Evolutionary conservation across 441 rosid genomes (phyloP), one percentile per base, ranked within the genome.

Genomic region (Aquilaria agallochum): DNA sequence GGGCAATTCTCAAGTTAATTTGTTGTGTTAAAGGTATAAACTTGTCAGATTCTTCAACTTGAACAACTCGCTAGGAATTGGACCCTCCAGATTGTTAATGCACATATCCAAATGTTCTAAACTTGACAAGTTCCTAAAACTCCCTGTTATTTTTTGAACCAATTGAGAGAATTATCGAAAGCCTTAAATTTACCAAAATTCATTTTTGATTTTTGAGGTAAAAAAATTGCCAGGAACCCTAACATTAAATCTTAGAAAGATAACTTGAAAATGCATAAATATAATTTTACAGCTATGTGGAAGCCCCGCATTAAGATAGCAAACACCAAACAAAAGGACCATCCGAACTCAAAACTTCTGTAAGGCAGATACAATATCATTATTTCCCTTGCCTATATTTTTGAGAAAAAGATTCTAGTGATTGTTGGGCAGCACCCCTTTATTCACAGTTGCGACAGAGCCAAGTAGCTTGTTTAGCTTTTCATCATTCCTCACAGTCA

Each of bases 361-460:
- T 57, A 91, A 88, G 53, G 91, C 90, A 68, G 90, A 85, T 27
- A 92, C 92, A 47, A 85, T 83, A 2, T 85, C 95, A 2, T 86
- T 87, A 54, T 83, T 88, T 58, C 70, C 79, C 68, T 77, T 76
- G 0, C 92, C 92, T n/a, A 20, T 27, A 55, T 84, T 89, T 9
- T 79, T 80, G 0, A 91, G 94, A 4, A 89, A 74, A 13, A 89
- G 88, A 0, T 62, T 85, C 69, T 75, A 81, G 62, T 89, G 94
- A 72, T 87, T 87, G 58, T 89, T 89, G 0, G 96, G 96, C 60
- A 89, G 68, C 0, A 89, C 96, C 32, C 96, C 96, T 15, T 94
- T 94, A 67, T 85, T 89, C 0, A 93, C 94, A 60, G 86, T 87
- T 3, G 90, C 84, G 3, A 89, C 96, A 0, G 81, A 65, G 6